Conservation (phyloP, 2,329 filamentous ascomycete species). For the Verticillium tricorpus region DNA sequence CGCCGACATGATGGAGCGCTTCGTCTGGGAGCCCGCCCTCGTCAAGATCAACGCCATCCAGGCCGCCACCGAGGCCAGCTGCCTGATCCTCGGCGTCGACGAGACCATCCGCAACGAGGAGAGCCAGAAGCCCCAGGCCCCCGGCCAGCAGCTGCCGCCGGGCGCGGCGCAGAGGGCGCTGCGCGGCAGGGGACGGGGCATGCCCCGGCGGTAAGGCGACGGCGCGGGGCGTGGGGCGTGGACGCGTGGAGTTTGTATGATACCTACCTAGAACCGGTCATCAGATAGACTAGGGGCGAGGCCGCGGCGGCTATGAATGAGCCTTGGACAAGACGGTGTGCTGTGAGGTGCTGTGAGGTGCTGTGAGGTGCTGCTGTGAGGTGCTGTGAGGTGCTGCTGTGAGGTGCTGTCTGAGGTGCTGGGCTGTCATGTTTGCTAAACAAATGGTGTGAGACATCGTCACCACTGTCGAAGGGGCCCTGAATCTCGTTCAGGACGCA, state of each 20-base stretch:
- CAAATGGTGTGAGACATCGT: too few relatives aligned
- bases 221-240: constrained; percentile 14
- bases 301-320: neutral
- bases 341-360: neutral
- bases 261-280: constrained; percentile 8
- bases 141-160: constrained; percentile 67
- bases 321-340: neutral
- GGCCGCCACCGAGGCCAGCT: constrained; percentile 91
- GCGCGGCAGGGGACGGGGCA: constrained; percentile 76
- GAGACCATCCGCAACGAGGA: constrained; percentile 99
- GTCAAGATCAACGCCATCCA: constrained; percentile 98
- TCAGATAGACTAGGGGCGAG: neutral
- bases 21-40: constrained; percentile 95
- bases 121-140: constrained; percentile 77
- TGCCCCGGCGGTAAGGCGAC: constrained; percentile 69
- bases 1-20: constrained; percentile 87
- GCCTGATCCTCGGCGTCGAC: constrained; percentile 91
- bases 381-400: neutral
- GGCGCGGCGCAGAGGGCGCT: constrained; percentile 87
- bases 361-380: neutral
- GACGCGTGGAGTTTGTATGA: constrained; percentile 16
- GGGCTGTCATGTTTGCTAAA: too few relatives aligned
- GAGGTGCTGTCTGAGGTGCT: neutral
- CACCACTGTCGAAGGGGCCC: too few relatives aligned
- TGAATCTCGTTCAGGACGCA: too few relatives aligned